Conservation (phyloP, 805 yeast species). For the Yamadazyma akitaensis region DNA sequence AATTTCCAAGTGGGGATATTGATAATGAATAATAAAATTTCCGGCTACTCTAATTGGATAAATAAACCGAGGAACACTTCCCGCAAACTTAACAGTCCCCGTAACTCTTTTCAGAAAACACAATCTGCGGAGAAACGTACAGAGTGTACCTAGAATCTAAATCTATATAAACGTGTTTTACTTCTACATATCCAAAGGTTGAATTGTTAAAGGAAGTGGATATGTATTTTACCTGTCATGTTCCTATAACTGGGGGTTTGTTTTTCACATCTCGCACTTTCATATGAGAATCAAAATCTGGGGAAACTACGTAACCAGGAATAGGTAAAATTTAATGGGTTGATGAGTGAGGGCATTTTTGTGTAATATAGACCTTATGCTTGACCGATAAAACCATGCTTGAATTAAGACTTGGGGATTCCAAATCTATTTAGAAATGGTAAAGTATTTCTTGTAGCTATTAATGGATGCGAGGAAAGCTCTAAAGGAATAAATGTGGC, state of each 20-base stretch:
- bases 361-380: not conserved
- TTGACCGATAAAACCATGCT: not conserved
- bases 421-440: too few species aligned
- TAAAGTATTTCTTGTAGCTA: not conserved
- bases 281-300: conserved; percentile 8
- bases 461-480: not conserved
- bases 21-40: conserved; percentile 9
- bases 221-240: not conserved
- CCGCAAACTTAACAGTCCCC: not conserved
- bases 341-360: not conserved
- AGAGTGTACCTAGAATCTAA: too few species aligned
- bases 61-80: conserved; percentile 6
- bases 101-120: too few species aligned
- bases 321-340: not conserved
- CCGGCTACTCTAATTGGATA: conserved; percentile 7
- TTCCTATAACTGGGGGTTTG: not conserved
- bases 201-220: not conserved
- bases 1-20: conserved; percentile 7
- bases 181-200: too few species aligned
- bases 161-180: too few species aligned
- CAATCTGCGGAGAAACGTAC: too few species aligned
- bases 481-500: too few species aligned
- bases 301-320: conserved; percentile 5
- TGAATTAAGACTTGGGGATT: not conserved
- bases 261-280: conserved; percentile 6